Evolutionary conservation across 1,284 basidiomycete genomes (phyloP), one percentile per base, ranked within the genome.

Genomic region (Fomitopsis palustris): DNA sequence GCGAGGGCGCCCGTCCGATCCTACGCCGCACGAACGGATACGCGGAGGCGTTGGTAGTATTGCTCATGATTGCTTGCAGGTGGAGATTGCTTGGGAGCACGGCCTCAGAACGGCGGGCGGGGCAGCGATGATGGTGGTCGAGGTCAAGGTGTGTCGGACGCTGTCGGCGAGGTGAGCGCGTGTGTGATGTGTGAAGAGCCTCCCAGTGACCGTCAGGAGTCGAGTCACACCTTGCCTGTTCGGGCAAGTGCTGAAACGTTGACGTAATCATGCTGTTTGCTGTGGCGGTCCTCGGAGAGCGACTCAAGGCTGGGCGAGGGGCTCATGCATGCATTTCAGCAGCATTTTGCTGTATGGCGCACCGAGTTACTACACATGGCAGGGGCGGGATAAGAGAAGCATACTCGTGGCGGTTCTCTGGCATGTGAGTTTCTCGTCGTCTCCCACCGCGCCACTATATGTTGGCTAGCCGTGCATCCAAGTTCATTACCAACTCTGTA

Each of bases 1-100:
- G 89, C 5, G 88, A 90, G 25, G 89, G 85, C 51, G 89, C 89
- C 59, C 89, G 82, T 29, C 89, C 88, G 67, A 91, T 83, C 52
- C 82, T 81, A 63, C 89, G 83, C 58, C 87, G 83, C 73, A 84
- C 86, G 72, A 83, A 87, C 69, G 70, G 57, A 65, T 69, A 69
- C 17, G 53, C 54, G 33, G 45, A 25, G 42, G 59, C 54, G 43
- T 56, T 61, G 47, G 66, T 61, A 64, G 78, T 64, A 57, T 43
- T 63, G 60, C 56, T 77, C 79, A 81, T 83, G 41, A 65, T 68
- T 63, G 58, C 53, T 63, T 56, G 58, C 62, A n/a, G 60, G 62
- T 57, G n/a, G 41, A 59, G 56, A 27, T 54, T 56, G 54, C 23
- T 42, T 55, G 42, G 41, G 58, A 41, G 45, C 45, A 47, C 25